phyloP scores from a whole-genome alignment of 208 protist species.

The Angomonas deanei region DNA sequence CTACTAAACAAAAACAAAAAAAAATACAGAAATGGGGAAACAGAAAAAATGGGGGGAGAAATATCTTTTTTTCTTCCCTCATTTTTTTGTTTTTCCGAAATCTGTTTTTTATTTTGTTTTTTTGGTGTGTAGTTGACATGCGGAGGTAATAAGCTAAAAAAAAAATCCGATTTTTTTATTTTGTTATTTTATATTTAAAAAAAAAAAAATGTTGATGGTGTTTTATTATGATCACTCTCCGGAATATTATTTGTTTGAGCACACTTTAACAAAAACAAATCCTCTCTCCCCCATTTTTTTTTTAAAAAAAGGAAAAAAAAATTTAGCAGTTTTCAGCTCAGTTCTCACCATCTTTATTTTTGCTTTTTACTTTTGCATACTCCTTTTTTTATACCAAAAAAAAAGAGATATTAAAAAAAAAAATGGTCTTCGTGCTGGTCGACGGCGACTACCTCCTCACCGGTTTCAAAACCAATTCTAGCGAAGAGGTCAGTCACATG shows the following conservation, averaged over 20 bases:
- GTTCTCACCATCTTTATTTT: no score
- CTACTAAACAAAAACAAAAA: slow-evolving; percentile 46
- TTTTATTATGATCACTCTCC: background rate
- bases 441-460: slow-evolving; percentile 76
- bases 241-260: background rate
- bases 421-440: slow-evolving; percentile 54
- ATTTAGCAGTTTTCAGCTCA: no score
- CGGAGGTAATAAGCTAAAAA: background rate
- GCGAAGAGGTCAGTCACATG: slow-evolving; percentile 30
- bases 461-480: slow-evolving; percentile 48
- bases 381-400: background rate
- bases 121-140: background rate
- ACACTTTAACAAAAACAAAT: background rate
- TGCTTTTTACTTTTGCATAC: background rate
- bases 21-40: background rate
- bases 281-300: slow-evolving; percentile 6
- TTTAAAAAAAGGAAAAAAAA: no score
- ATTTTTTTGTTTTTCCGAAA: background rate
- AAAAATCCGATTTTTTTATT: background rate
- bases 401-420: background rate
- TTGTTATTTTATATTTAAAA: background rate
- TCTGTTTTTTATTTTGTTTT: background rate
- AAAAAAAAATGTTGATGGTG: slow-evolving; percentile 4
- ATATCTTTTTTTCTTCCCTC: background rate
- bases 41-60: background rate